Conservation (phyloP, 768 basidiomycete genomes). For the Pisolithus sp. region DNA sequence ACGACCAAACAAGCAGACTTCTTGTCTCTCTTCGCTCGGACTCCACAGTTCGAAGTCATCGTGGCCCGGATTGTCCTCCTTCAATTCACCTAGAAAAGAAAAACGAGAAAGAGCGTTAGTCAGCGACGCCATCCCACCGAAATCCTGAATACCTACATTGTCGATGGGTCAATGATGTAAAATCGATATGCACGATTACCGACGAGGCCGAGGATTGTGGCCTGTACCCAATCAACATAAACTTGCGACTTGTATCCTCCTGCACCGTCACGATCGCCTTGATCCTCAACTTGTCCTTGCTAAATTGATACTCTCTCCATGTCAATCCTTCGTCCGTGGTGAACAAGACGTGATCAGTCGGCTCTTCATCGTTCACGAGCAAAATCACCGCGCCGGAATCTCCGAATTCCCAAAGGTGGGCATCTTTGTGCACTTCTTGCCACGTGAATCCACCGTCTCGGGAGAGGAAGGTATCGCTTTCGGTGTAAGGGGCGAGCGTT, state of each 20-base stretch:
- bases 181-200: slow-evolving; percentile 78
- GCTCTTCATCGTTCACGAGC: slow-evolving; percentile 92
- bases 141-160: slow-evolving; percentile 52
- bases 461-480: slow-evolving; percentile 93
- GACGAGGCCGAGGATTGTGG: slow-evolving; percentile 39
- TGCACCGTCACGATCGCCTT: slow-evolving; percentile 80
- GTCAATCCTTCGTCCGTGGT: slow-evolving; percentile 82
- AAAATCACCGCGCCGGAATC: slow-evolving; percentile 93
- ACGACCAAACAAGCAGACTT: slow-evolving; percentile 87
- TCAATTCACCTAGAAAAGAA: slow-evolving; percentile 52
- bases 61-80: slow-evolving; percentile 59
- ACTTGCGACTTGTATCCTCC: slow-evolving; percentile 83
- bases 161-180: slow-evolving; percentile 64
- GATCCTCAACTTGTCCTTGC: slow-evolving; percentile 65
- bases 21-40: slow-evolving; percentile 82
- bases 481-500: slow-evolving; percentile 66
- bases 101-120: neutral
- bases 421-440: slow-evolving; percentile 98
- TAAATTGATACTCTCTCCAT: slow-evolving; percentile 87
- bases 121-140: neutral
- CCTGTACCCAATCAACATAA: slow-evolving; percentile 73
- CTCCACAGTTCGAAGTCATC: slow-evolving; percentile 99
- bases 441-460: slow-evolving; percentile 96
- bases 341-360: slow-evolving; percentile 84
- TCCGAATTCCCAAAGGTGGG: slow-evolving; percentile 96